These are phyloP conservation scores for Hymenoscyphus fructigenus DNA, from an alignment of 2,329 filamentous ascomycete species.

Conservation along the genomic window DNA sequence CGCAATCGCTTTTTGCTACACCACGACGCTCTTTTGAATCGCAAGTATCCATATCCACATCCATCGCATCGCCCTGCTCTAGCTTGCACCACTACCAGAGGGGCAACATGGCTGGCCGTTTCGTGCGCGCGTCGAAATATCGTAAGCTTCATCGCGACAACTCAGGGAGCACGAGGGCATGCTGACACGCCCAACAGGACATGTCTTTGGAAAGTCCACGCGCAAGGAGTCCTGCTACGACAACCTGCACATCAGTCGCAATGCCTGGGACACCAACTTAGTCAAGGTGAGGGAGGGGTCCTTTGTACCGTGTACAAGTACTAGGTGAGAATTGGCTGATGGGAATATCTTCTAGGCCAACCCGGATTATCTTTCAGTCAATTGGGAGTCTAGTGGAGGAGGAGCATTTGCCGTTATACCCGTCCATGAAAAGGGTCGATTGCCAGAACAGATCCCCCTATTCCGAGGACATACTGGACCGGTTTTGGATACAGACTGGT, in stretches of 20 bases:
- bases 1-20: constrained; percentile 5
- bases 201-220: constrained; percentile 95
- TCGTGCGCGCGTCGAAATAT: constrained; percentile 73
- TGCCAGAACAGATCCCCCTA: constrained; percentile 89
- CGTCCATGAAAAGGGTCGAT: constrained; percentile 80
- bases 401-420: constrained; percentile 97
- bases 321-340: constrained; percentile 25
- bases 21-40: constrained; percentile 8
- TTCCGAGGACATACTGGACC: constrained; percentile 95
- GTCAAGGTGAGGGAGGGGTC: constrained; percentile 68
- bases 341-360: constrained; percentile 64
- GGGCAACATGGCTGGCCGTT: constrained; percentile 63
- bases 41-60: constrained; percentile 9
- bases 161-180: constrained; percentile 28
- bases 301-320: not conserved
- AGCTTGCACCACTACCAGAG: not conserved
- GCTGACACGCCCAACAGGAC: constrained; percentile 58
- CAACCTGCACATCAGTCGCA: constrained; percentile 93
- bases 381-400: constrained; percentile 96
- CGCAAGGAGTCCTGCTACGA: constrained; percentile 99
- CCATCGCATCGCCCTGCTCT: not conserved
- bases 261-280: constrained; percentile 99
- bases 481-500: constrained; percentile 98
- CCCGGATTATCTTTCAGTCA: constrained; percentile 92
- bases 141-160: constrained; percentile 47